Base-by-base conservation (phyloP, 2,329 filamentous ascomycete species). In the Curvularia sp. region DNA sequence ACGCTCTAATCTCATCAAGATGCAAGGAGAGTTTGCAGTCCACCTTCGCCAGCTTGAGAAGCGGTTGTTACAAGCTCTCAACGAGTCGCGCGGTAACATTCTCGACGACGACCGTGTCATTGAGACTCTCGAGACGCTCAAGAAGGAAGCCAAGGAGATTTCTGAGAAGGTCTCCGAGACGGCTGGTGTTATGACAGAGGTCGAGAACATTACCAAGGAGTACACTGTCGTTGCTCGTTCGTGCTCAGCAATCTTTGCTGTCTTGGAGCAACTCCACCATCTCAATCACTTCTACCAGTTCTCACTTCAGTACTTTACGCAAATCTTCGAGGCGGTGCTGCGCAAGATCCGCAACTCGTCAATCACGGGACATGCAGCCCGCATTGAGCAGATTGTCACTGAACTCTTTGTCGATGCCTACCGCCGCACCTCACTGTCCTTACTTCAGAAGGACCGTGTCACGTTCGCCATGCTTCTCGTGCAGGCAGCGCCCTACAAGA, bases 211-310 rank as follows among this genome's bases (percentile, higher is more conserved):
- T 74, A 99, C 96, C 38, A 87, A 90, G 67, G 90, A 97, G 77
- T 99, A 99, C 84, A 91, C 90, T 74, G 88, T 96, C 65, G 93
- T 99, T 78, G 95, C 95, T 55, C 87, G 89, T 70, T 94, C 95
- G 41, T 99, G 95, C 85, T 97, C 94, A 80, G 93, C 95, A 54
- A 94, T 99, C 41, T 99, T 98, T 76, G 93, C 96, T 30, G 91
- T 99, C 13, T 83, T 99, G 60, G 96, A 99, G 80, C 94, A 99
- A 77, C 86, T 99, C 57, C 94, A 98, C 78, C 96, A 97, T 74
- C 89, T 99, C 76, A 97, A 99, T 77, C 95, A 98, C 82, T 98
- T 98, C 80, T 99, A 99, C 79, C 96, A 98, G 76, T 99, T 99
- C 83, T 99, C 95, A 36, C 84, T 99, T 59, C 93, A 97, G 78